These are phyloP conservation scores for Calycina marina DNA, from an alignment of 2,329 filamentous ascomycete genomes.

Conservation along the genomic window DNA sequence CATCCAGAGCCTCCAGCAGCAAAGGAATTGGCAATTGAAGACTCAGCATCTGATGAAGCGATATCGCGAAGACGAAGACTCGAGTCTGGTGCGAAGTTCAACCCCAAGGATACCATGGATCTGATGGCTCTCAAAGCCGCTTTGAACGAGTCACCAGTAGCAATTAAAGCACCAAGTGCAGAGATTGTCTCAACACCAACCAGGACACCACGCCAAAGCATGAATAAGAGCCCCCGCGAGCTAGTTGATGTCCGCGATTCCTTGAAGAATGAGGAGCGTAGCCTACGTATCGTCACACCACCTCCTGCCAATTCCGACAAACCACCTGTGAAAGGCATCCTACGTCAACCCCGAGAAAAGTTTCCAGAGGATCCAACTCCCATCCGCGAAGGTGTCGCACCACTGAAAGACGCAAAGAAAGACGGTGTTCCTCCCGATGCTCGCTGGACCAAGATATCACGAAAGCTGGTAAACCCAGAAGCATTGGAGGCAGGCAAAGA, in stretches of 20 bases:
- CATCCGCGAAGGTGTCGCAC: constrained; percentile 78
- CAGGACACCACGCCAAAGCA: constrained; percentile 11
- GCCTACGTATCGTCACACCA: constrained; percentile 54
- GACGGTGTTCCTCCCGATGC: constrained; percentile 65
- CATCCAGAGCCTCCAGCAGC: constrained; percentile 7
- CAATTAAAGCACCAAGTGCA: constrained; percentile 8
- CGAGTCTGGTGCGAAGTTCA: constrained; percentile 17
- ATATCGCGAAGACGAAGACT: constrained; percentile 9
- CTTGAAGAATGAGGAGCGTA: constrained; percentile 11
- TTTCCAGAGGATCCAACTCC: constrained; percentile 81
- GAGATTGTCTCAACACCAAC: constrained; percentile 1
- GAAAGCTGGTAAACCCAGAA: constrained; percentile 77
- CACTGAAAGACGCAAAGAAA: constrained; percentile 75
- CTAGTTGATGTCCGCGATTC: constrained; percentile 15
- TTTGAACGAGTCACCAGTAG: constrained; percentile 12
- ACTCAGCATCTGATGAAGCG: constrained; percentile 15
- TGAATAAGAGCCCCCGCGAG: constrained; percentile 14
- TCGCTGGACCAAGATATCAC: constrained; percentile 85
- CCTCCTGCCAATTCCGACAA: constrained; percentile 49
- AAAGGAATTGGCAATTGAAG: constrained; percentile 10
- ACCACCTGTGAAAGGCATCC: constrained; percentile 59
- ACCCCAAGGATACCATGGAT: constrained; percentile 23
- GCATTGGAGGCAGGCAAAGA: constrained; percentile 78
- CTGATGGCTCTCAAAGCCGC: constrained; percentile 21
- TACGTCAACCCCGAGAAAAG: constrained; percentile 66